These are phyloP conservation scores for Corymbia citriodora DNA, from an alignment of 441 rosid genomes.

Conservation along the genomic window DNA sequence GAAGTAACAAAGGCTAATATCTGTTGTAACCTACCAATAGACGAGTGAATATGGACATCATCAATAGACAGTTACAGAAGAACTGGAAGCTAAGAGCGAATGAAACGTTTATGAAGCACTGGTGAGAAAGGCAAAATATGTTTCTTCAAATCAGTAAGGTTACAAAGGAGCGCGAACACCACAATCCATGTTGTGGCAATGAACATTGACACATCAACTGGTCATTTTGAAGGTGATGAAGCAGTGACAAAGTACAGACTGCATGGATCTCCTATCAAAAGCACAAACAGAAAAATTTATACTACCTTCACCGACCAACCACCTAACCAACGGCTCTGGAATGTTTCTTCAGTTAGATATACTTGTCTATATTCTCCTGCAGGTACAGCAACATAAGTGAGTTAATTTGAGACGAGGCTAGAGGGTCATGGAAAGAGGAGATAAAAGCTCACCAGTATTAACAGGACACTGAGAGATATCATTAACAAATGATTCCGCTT, in stretches of 20 bases:
- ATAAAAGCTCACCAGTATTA: constrained; percentile 23
- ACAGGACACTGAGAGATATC: constrained; percentile 14
- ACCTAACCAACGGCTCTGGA: constrained; percentile 38
- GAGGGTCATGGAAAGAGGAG: background rate
- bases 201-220: background rate
- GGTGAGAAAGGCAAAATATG: background rate
- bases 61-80: background rate
- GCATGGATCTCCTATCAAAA: background rate
- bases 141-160: background rate
- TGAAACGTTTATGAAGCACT: background rate
- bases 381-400: background rate
- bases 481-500: constrained; percentile 7
- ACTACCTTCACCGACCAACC: constrained; percentile 36
- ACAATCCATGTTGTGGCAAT: background rate
- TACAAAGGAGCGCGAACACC: background rate
- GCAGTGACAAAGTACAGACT: background rate
- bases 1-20: background rate
- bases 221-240: background rate
- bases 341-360: constrained; percentile 13
- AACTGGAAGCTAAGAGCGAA: background rate
- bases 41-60: background rate
- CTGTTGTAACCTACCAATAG: background rate
- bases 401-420: background rate
- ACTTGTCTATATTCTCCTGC: constrained; percentile 14
- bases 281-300: background rate